These are phyloP conservation scores for Coniferiporia sulphurascens DNA, from an alignment of 1,284 basidiomycete genomes.

Conservation along the genomic window DNA sequence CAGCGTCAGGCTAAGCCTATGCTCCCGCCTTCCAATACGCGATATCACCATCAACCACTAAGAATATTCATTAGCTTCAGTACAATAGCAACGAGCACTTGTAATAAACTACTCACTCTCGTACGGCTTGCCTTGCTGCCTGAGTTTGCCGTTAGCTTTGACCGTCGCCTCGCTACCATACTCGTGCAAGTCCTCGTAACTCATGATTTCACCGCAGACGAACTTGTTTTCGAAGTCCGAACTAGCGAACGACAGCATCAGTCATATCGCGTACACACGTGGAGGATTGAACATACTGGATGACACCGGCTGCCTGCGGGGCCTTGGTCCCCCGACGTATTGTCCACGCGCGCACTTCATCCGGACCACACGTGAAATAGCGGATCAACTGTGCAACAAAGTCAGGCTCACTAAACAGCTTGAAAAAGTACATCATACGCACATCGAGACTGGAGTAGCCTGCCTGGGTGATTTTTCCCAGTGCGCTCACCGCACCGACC, in stretches of 20 bases:
- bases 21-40: conserved; percentile 65
- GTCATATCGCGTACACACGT: conserved; percentile 16
- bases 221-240: conserved; percentile 98
- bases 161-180: conserved; percentile 87
- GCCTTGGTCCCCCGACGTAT: conserved; percentile 93
- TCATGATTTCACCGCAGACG: conserved; percentile 99
- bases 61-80: not conserved
- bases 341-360: conserved; percentile 98
- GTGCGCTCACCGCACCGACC: conserved; percentile 62
- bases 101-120: conserved; percentile 48
- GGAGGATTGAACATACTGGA: conserved; percentile 66
- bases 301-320: conserved; percentile 96
- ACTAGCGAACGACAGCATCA: conserved; percentile 34
- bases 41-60: conserved; percentile 81
- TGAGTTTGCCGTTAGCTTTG: conserved; percentile 93
- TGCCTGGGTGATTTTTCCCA: conserved; percentile 90
- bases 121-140: conserved; percentile 97
- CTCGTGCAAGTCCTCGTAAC: conserved; percentile 88
- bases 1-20: not conserved
- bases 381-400: conserved; percentile 64
- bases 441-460: conserved; percentile 85
- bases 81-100: not conserved
- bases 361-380: conserved; percentile 96
- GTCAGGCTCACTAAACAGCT: not conserved
- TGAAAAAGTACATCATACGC: conserved; percentile 25